Base-by-base conservation (phyloP, 495 filamentous ascomycete species). In the Podospora australis region DNA sequence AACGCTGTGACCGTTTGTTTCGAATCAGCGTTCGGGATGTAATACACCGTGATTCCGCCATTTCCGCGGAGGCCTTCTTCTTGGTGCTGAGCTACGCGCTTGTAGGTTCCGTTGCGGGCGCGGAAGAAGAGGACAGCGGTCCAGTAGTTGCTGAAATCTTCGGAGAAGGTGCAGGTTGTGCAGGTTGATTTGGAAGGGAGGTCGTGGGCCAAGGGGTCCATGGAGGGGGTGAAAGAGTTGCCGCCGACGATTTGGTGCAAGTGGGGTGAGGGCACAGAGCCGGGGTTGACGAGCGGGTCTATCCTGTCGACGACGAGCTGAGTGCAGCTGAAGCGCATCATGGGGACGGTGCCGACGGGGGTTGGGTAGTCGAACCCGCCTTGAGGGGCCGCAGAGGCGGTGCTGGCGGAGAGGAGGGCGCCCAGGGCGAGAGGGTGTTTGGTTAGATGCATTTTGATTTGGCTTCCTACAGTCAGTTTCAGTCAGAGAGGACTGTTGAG, bases 91-190 rank as follows among this genome's bases (percentile, higher is more conserved):
- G 66, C 67, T 22, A 73, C 70, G 26, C 69, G 62, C 50, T 67
- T 67, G 52, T 62, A 70, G 36, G 62, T 68, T 3, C 69, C 69
- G 48, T 73, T 73, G 24, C 59, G 60, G 6, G 70, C 69, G 3
- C 56, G 53, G 62, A 71, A 73, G 62, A 70, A 73, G 24, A 72
- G 45, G 45, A 64, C 64, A 1, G 65, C 61, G 20, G 65, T 72
- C 70, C 70, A 73, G 59, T 73, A 73, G 58, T 73, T 73, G 46
- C 60, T 65, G 44, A 69, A 66, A 32, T 70, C 67, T 45, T 70
- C 67, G 39, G 54, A 53, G 46, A 67, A 70, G 42, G 65, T 68
- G 55, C 67, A 70, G 26, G 53, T 62, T 5, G 67, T 70, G 56
- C 68, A 70, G 20, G 58, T 69, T 2, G 68, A 69, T 13, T 62